Conservation (phyloP, 2,329 filamentous ascomycete genomes). For the Neophaeococcomyces mojaviensis region DNA sequence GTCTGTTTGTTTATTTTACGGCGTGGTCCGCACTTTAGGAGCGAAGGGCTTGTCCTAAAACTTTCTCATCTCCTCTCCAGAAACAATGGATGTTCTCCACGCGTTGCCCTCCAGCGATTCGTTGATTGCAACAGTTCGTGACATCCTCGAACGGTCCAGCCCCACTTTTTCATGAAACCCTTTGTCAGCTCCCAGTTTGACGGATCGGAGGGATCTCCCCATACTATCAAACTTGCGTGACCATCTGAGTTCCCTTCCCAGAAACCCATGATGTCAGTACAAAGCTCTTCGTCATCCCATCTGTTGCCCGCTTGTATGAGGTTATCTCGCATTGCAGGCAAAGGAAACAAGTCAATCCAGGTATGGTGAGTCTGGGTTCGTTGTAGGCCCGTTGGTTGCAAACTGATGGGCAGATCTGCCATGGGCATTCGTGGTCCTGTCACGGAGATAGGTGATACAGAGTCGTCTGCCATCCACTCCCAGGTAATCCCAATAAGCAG, state of each 20-base stretch:
- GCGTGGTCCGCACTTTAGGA: no score
- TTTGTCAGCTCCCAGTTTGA: slow-evolving; percentile 37
- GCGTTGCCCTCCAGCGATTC: slow-evolving; percentile 17
- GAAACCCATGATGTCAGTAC: slow-evolving; percentile 38
- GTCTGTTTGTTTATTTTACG: no score
- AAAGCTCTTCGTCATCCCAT: slow-evolving; percentile 40
- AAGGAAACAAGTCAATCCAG: slow-evolving; percentile 39
- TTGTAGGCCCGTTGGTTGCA: slow-evolving; percentile 33
- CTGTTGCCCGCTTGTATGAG: slow-evolving; percentile 31
- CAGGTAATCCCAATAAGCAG: no score
- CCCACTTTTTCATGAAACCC: slow-evolving; percentile 31
- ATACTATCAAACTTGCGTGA: slow-evolving; percentile 36
- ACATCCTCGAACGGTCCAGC: slow-evolving; percentile 15
- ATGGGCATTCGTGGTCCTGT: no score
- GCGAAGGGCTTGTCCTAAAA: no score
- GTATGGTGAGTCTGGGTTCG: slow-evolving; percentile 31
- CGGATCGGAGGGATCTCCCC: slow-evolving; percentile 36
- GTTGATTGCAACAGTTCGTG: slow-evolving; percentile 16
- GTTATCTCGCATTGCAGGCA: slow-evolving; percentile 33
- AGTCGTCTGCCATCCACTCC: no score
- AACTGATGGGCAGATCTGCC: slow-evolving; percentile 4
- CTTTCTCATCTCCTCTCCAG: no score
- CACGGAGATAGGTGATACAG: no score
- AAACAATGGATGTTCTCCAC: slow-evolving; percentile 35
- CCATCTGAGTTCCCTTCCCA: slow-evolving; percentile 39